Conservation (phyloP, 768 basidiomycete genomes). For the Termitomyces sp. region DNA sequence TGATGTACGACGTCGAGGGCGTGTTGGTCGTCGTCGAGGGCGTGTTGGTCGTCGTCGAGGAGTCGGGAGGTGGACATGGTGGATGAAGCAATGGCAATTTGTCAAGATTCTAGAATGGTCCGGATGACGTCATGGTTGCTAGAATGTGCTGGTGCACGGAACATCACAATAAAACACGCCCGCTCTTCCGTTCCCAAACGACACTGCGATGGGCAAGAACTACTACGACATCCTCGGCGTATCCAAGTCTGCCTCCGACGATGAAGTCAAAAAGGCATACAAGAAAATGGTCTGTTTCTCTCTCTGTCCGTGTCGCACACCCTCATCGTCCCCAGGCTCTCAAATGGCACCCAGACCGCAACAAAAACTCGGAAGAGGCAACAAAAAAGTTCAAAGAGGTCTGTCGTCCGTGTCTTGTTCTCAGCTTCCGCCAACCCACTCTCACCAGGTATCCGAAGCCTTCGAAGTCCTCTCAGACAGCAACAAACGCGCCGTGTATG, state of each 20-base stretch:
- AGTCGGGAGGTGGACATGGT: too few species aligned
- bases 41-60: too few species aligned
- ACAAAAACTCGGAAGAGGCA: constrained; percentile 79
- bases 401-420: constrained; percentile 6
- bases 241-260: constrained; percentile 65
- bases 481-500: constrained; percentile 80
- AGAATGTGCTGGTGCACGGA: constrained; percentile 9
- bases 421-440: not conserved
- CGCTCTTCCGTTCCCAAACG: not conserved
- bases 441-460: constrained; percentile 80
- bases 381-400: constrained; percentile 92
- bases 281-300: constrained; percentile 73
- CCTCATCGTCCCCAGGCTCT: constrained; percentile 47
- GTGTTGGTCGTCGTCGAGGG: too few species aligned
- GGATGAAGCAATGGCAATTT: too few species aligned
- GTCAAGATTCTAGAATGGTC: constrained; percentile 12
- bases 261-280: constrained; percentile 91
- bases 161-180: not conserved
- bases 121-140: constrained; percentile 13
- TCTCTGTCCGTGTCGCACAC: not conserved
- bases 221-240: constrained; percentile 87
- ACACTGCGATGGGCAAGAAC: constrained; percentile 63
- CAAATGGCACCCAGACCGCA: constrained; percentile 95
- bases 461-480: constrained; percentile 92
- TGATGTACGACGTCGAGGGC: not conserved